These are phyloP conservation scores for Chloromonas sp. DNA, from an alignment of 163 green algal genomes.

Conservation along the genomic window DNA sequence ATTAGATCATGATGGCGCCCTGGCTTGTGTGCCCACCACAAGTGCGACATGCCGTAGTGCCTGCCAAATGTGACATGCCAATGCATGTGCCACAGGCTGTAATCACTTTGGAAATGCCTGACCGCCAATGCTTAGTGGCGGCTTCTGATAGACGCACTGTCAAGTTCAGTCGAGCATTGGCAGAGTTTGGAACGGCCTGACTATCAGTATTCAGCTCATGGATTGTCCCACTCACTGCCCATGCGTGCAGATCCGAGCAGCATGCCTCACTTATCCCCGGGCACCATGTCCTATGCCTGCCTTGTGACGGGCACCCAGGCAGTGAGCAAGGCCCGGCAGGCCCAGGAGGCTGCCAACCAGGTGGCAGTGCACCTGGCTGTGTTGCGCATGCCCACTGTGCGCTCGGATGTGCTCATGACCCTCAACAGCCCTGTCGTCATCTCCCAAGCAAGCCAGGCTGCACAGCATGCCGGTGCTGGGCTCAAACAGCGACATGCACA, in stretches of 20 bases:
- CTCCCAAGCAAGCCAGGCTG: constrained; percentile 1
- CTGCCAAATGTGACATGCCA: no score
- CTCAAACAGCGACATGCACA: background rate
- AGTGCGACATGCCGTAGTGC: no score
- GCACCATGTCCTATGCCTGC: constrained; percentile 10
- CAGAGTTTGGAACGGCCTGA: no score
- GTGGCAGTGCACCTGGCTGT: constrained; percentile 17
- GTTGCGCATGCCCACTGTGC: constrained; percentile 19
- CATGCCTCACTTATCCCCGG: background rate
- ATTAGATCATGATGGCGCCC: no score
- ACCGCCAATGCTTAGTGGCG: no score
- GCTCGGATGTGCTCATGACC: constrained; percentile 21
- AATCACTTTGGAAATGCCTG: no score
- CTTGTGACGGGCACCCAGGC: constrained; percentile 5
- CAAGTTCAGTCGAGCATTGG: no score
- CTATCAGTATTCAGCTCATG: no score
- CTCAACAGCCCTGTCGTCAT: constrained; percentile 14
- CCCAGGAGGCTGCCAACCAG: constrained; percentile 4
- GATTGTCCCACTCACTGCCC: no score
- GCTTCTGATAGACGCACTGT: no score
- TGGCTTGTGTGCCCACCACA: no score
- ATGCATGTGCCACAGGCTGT: no score
- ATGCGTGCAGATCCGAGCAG: background rate
- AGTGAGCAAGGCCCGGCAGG: constrained; percentile 12
- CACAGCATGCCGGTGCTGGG: constrained; percentile 2